Percentiles rank a stretch among this genome's conserved stretches.
phyloP scores from a whole-genome alignment of 768 basidiomycete species.

The Kwoniella pini region DNA sequence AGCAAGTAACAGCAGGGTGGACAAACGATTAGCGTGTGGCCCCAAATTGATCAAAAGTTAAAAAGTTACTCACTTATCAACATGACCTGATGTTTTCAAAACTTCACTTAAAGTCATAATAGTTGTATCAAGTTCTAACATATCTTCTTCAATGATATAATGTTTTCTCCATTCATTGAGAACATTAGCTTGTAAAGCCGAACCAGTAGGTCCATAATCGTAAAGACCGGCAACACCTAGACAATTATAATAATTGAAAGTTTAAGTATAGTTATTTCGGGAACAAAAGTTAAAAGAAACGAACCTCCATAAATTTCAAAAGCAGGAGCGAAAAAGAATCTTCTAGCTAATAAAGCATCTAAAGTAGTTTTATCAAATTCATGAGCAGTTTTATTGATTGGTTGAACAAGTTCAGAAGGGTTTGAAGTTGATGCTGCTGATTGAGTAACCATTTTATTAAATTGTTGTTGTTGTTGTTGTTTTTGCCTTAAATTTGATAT shows the following conservation, averaged over 20 bases:
- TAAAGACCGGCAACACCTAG: constrained; percentile 94
- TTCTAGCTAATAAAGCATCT: constrained; percentile 78
- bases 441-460: constrained; percentile 24
- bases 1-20: too few species aligned
- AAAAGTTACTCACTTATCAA: constrained; percentile 63
- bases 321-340: constrained; percentile 97
- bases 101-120: constrained; percentile 94
- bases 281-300: too few species aligned
- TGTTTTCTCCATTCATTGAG: constrained; percentile 94
- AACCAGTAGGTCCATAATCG: constrained; percentile 96
- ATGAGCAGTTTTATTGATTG: constrained; percentile 79
- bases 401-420: constrained; percentile 37
- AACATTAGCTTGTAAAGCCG: constrained; percentile 93
- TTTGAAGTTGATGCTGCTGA: constrained; percentile 43
- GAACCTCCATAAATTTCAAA: constrained; percentile 98
- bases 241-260: neutral
- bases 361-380: constrained; percentile 82
- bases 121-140: constrained; percentile 98
- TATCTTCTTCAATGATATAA: constrained; percentile 96
- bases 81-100: constrained; percentile 95
- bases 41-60: too few species aligned
- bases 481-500: neutral
- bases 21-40: too few species aligned
- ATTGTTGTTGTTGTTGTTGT: constrained; percentile 1
- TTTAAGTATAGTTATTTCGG: too few species aligned